Evolutionary conservation across 441 rosid genomes (phyloP), one percentile per base, ranked within the genome.

Genomic region (Brassica balearica): DNA sequence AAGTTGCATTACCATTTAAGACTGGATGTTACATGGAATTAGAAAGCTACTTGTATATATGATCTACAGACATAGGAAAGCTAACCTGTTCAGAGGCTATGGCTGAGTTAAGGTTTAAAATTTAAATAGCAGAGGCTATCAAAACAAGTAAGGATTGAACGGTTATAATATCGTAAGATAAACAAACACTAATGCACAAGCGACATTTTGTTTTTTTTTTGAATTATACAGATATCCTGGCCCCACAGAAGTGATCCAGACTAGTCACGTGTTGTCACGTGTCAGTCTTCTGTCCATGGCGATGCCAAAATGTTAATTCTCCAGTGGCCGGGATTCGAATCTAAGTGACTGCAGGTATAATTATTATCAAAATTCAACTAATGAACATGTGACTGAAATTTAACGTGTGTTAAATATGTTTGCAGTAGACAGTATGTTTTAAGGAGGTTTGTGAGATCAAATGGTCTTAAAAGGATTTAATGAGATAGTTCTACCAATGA

Each of bases 1-100:
- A 65, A 7, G 20, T 11, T 36, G 77, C 65, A 6, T 65, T 74
- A 8, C 77, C 55, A 53, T 74, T 74, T 53, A 41, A 11, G 60
- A 15, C 6, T 62, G 7, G 5, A 25, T 5, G 20, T 61, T 60
- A 61, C 65, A 61, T 61, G 36, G 36, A 60, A 59, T 4, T 23
- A 36, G 43, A 38, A 38, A 38, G 36, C 36, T 32, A 32, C 41
- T 34, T 34, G 38, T 34, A 29, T 34, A 34, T 7, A 6, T 6
- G 38, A 34, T 34, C 41, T 7, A 34, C 2, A 34, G 41, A 34
- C 41, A 34, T 34, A 34, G 41, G 41, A 29, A 34, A 38, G 48
- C n/a, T 41, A 41, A 38, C 43, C 43, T 38, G 43, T 38, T 38
- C 43, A 3, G 43, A 41, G n/a, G 5, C 48, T 41, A 41, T 3